Base-by-base conservation (phyloP, 768 basidiomycete species). In the Suillus placidus region DNA sequence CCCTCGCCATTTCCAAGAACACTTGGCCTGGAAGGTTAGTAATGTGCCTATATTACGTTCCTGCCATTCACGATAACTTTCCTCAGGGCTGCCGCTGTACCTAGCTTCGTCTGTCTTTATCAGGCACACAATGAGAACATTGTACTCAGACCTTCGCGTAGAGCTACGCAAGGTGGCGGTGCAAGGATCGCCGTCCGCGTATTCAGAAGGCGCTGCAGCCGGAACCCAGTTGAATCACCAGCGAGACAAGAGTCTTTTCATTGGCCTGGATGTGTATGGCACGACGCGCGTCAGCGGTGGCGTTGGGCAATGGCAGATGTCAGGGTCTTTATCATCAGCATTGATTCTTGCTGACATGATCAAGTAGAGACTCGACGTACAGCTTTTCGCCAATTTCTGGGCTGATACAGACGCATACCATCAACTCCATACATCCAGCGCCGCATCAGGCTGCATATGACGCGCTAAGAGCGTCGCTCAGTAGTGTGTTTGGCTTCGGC, bases 401-500 rank as follows among this genome's bases (percentile, higher is more conserved):
- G 6, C 82, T 88, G 49, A 87, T 94, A 63, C 76, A 86, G 57
- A 70, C 80, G 57, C 92, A 94, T 71, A 80, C 80, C 56, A 80
- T 94, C 58, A 85, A 93, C 72, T 88, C 88, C n/a, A 93, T 94
- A 56, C 84, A 88, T 54, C 92, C 92, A 0, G 88, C 88, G 1
- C 92, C 92, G 4, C 90, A 91, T 71, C 81, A 86, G 58, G 84
- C 88, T 0, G 88, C 88, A 3, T 92, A 88, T 71, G 86, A 90
- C 63, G 83, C 88, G 2, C 78, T 92, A 1, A 79, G 83, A 20
- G 69, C 72, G 12, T 75, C 76, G 20, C 66, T 82, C 13, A 67
- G 63, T 45, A 69, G 63, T 7, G 47, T 70, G 18, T 77, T 77
- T 34, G 75, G 75, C 0, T 57, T 72, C 32, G 63, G 69, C 2